Evolutionary conservation across 805 yeast species (phyloP).

Genomic region (Yamadazyma sp.): DNA sequence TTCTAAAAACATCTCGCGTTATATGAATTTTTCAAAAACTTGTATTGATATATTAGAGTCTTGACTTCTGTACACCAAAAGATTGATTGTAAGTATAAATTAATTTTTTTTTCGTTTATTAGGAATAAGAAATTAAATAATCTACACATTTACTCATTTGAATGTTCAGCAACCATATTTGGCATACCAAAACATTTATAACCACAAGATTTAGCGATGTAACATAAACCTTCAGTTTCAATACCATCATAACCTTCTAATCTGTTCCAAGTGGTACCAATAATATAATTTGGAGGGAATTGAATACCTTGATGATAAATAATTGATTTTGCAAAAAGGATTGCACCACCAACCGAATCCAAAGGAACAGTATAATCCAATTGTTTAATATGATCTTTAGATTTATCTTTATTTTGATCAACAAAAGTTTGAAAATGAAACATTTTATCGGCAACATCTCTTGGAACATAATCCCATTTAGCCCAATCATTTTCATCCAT

Average conservation of each 20-base stretch:
- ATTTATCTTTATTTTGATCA: slow-evolving; percentile 5
- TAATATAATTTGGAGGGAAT: slow-evolving; percentile 43
- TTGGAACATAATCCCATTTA: slow-evolving; percentile 31
- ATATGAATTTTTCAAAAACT: neutral
- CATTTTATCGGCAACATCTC: slow-evolving; percentile 25
- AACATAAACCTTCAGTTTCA: slow-evolving; percentile 54
- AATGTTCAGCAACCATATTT: slow-evolving; percentile 41
- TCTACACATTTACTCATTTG: neutral
- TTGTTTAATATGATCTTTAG: slow-evolving; percentile 2
- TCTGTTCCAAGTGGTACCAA: slow-evolving; percentile 48
- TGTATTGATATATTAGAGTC: neutral
- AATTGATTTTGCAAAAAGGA: slow-evolving; percentile 41
- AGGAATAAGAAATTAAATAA: neutral
- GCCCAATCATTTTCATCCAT: slow-evolving; percentile 31
- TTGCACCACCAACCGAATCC: slow-evolving; percentile 54
- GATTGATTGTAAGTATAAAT: no score
- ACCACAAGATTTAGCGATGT: slow-evolving; percentile 42
- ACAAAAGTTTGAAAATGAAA: slow-evolving; percentile 24
- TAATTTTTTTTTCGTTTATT: no score
- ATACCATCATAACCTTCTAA: slow-evolving; percentile 52
- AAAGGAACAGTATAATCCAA: slow-evolving; percentile 20
- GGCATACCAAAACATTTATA: slow-evolving; percentile 51
- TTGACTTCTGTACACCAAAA: no score
- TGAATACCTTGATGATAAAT: slow-evolving; percentile 44
- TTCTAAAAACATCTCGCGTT: slow-evolving; percentile 3